Percentiles rank a stretch among this genome's conserved stretches.
Evolutionary conservation across 768 basidiomycete genomes (phyloP).

Genomic region (Asterophora parasitica): DNA sequence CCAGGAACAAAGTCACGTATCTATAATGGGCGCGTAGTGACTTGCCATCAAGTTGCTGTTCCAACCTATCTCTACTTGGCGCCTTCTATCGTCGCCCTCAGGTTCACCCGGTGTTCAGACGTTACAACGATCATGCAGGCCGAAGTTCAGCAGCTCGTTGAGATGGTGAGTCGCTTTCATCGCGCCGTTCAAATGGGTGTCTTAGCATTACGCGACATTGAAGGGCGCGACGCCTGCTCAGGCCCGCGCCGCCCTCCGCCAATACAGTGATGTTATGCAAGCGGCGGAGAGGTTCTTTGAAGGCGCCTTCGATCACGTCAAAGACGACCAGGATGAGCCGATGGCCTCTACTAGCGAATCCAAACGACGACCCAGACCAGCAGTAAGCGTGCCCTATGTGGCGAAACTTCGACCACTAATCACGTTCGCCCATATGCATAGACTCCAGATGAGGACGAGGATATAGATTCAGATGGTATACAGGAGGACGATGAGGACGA

Average conservation of each 20-base stretch:
- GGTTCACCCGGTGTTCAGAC: background rate
- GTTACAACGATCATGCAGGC: conserved; percentile 35
- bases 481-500: conserved; percentile 49
- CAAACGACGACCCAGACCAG: conserved; percentile 20
- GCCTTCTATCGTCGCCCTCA: background rate
- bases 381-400: conserved; percentile 19
- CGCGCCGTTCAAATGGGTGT: background rate
- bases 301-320: conserved; percentile 77
- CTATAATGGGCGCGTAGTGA: background rate
- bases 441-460: conserved; percentile 62
- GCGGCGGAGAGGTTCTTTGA: conserved; percentile 85
- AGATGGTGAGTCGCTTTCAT: conserved; percentile 29
- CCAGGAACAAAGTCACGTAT: too few relatives aligned
- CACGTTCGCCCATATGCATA: conserved; percentile 19
- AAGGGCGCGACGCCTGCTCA: conserved; percentile 82
- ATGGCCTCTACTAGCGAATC: conserved; percentile 32
- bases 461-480: conserved; percentile 39
- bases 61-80: background rate
- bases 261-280: conserved; percentile 86
- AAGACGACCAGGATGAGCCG: conserved; percentile 51
- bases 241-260: conserved; percentile 77
- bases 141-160: conserved; percentile 56
- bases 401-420: background rate
- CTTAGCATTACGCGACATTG: conserved; percentile 7
- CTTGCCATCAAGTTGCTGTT: background rate